phyloP scores from a whole-genome alignment of 164 flowering plant species.

The Houttuynia cordata region DNA sequence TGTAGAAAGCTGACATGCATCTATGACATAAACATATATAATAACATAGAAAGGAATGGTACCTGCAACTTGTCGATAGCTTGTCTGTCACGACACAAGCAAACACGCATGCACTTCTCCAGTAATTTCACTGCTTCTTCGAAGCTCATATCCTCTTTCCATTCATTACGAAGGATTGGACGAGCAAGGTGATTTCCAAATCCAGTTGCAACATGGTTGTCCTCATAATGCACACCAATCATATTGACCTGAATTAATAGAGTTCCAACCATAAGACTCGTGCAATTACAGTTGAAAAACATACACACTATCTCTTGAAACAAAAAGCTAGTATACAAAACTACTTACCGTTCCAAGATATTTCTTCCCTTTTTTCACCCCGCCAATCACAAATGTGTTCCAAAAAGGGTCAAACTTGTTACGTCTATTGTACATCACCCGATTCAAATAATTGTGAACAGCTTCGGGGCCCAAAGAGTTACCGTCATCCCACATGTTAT shows the following conservation, averaged over 20 bases:
- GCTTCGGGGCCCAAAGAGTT: conserved; percentile 94
- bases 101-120: conserved; percentile 95
- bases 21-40: background rate
- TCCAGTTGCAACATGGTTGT: conserved; percentile 89
- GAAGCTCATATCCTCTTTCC: conserved; percentile 76
- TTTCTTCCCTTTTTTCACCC: conserved; percentile 86
- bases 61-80: conserved; percentile 98
- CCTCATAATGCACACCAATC: conserved; percentile 94
- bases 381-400: conserved; percentile 95
- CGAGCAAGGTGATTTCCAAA: conserved; percentile 96
- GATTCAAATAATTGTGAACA: conserved; percentile 71
- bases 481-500: conserved; percentile 99
- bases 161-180: conserved; percentile 86
- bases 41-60: background rate
- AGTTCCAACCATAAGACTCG: background rate
- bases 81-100: conserved; percentile 87
- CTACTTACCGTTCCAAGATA: conserved; percentile 79
- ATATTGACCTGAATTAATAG: conserved; percentile 54
- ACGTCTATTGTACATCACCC: conserved; percentile 30
- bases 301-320: background rate
- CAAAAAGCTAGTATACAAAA: background rate
- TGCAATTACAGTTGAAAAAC: background rate
- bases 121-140: conserved; percentile 86
- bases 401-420: conserved; percentile 59
- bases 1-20: background rate